phyloP scores from a whole-genome alignment of 148 eudicot genomes.

The Rhododendron mucronatum region DNA sequence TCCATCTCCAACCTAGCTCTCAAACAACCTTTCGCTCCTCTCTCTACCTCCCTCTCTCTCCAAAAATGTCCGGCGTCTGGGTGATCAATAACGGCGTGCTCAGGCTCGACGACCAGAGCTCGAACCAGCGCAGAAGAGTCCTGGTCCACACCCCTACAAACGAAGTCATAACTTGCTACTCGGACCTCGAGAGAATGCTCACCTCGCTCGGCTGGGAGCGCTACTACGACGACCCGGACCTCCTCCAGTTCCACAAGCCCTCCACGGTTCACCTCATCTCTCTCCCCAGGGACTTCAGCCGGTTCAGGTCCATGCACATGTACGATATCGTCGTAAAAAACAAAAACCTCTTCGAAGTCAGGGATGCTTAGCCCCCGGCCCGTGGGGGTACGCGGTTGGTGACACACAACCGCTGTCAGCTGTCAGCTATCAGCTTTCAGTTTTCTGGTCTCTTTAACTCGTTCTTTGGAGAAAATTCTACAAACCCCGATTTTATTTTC shows the following conservation, averaged over 20 bases:
- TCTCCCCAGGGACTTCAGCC: slow-evolving; percentile 65
- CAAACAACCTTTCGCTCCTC: background rate
- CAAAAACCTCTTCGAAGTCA: slow-evolving; percentile 69
- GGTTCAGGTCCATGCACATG: slow-evolving; percentile 89
- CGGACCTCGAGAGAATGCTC: slow-evolving; percentile 47
- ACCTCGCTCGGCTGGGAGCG: slow-evolving; percentile 76
- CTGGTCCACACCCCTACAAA: slow-evolving; percentile 54
- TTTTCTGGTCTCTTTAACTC: background rate
- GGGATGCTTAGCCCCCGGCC: slow-evolving; percentile 32
- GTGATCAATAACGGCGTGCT: slow-evolving; percentile 81
- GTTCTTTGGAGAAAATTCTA: background rate
- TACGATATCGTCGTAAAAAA: slow-evolving; percentile 89
- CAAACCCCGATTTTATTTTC: background rate
- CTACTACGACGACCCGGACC: slow-evolving; percentile 62
- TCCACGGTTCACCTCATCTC: slow-evolving; percentile 81
- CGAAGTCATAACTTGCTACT: slow-evolving; percentile 55
- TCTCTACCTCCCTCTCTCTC: background rate
- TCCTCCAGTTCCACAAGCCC: slow-evolving; percentile 76
- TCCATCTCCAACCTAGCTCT: slow-evolving; percentile 14
- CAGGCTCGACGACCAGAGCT: slow-evolving; percentile 45
- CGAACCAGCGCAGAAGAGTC: slow-evolving; percentile 41
- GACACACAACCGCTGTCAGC: background rate
- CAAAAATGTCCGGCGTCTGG: slow-evolving; percentile 83
- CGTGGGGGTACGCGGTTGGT: too few relatives aligned
- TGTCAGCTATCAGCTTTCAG: background rate